Evolutionary conservation across 139 green algal genomes (phyloP), one percentile per base, ranked within the genome.

Genomic region (Chlamydomonas sp.): DNA sequence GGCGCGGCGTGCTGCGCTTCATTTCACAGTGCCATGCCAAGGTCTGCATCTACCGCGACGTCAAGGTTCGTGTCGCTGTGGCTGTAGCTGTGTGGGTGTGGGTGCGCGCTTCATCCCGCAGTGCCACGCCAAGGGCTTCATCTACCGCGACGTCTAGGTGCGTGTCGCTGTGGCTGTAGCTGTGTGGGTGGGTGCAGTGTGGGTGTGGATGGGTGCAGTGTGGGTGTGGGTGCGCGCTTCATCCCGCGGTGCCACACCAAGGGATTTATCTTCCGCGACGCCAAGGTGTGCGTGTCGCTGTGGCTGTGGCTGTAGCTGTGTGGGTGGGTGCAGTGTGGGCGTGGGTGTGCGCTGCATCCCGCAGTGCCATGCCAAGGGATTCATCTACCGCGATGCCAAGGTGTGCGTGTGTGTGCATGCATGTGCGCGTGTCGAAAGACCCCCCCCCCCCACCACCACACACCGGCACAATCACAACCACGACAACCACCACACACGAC

Each of bases 21-120:
- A 87, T 97, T 29, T 84, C 80, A 20, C 91, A 97, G 80, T 95
- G 89, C 76, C 90, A 97, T 70, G 85, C 86, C 28, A 94, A 94
- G 78, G 77, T 74, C 60, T 77, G 79, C 65, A 74, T 83, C 39
- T 83, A 83, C 48, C 59, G 71, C 13, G 74, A 81, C 50, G 74
- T 82, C 4, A 82, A 85, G 67, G 70, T 71, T 26, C 86, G 48
- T 37, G 85, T 67, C n/a, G n/a, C n/a, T n/a, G n/a, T n/a, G n/a
- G n/a, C n/a, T n/a, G n/a, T n/a, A n/a, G n/a, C n/a, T n/a, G n/a
- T n/a, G n/a, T n/a, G n/a, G n/a, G n/a, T n/a, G n/a, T n/a, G n/a
- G n/a, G n/a, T n/a, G n/a, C n/a, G n/a, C n/a, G n/a, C n/a, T n/a
- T n/a, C n/a, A n/a, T n/a, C n/a, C n/a, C n/a, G 20, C 91, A 97